Percentiles rank a stretch among this genome's conserved stretches.
Conservation (phyloP, 192 early-diverging fungal genomes). For the Diversispora epigaea region DNA sequence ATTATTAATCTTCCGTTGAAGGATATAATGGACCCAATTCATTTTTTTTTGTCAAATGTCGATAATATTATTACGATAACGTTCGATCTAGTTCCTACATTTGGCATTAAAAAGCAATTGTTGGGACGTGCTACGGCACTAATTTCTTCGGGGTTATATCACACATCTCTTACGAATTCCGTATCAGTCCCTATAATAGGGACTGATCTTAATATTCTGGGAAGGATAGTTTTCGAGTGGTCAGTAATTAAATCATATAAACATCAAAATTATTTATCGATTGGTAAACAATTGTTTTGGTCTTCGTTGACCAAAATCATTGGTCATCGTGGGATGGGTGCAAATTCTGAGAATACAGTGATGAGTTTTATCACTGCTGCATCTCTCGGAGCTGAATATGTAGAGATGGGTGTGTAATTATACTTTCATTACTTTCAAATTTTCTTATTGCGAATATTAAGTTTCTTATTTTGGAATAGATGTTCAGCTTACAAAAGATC, state of each 20-base stretch:
- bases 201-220: slow-evolving; percentile 54
- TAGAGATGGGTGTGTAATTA: slow-evolving; percentile 77
- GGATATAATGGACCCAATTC: slow-evolving; percentile 5
- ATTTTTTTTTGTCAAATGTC: too few relatives aligned
- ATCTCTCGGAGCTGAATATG: slow-evolving; percentile 79
- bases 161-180: slow-evolving; percentile 52
- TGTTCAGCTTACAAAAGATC: slow-evolving; percentile 89
- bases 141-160: slow-evolving; percentile 44
- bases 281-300: slow-evolving; percentile 57
- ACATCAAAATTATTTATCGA: slow-evolving; percentile 56
- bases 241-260: slow-evolving; percentile 64
- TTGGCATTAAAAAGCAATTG: slow-evolving; percentile 47
- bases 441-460: background rate
- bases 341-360: slow-evolving; percentile 81
- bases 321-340: slow-evolving; percentile 80
- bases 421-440: background rate
- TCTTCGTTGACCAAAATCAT: slow-evolving; percentile 68
- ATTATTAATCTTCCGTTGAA: slow-evolving; percentile 56
- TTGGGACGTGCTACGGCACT: slow-evolving; percentile 59
- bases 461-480: slow-evolving; percentile 47
- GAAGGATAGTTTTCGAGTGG: slow-evolving; percentile 58
- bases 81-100: slow-evolving; percentile 61
- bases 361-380: slow-evolving; percentile 82
- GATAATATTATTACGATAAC: slow-evolving; percentile 50
- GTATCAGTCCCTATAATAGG: slow-evolving; percentile 61